Percentiles rank a stretch among this genome's conserved stretches.
Evolutionary conservation across 139 green algal species (phyloP).

Genomic region (Picochlorum sp.): DNA sequence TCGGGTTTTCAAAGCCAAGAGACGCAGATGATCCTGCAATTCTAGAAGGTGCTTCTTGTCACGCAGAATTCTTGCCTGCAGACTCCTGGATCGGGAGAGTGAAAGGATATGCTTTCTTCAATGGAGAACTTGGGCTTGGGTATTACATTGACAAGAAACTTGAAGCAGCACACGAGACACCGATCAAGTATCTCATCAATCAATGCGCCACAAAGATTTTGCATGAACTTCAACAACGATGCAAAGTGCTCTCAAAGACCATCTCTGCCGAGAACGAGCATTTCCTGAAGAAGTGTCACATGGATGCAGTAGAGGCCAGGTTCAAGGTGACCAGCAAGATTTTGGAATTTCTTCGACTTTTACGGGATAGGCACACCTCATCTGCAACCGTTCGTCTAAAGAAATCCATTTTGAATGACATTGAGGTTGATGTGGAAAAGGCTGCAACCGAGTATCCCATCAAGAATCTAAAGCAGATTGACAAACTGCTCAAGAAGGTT

Average conservation of each 20-base stretch:
- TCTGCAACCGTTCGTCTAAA: not conserved
- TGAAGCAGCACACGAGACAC: not conserved
- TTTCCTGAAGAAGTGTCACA: constrained; percentile 7
- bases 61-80: not conserved
- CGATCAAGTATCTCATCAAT: not conserved
- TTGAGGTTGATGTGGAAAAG: constrained; percentile 8
- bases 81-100: constrained; percentile 6
- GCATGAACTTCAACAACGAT: not conserved
- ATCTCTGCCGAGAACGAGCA: not conserved
- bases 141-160: not conserved
- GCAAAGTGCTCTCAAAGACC: not conserved
- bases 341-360: constrained; percentile 7
- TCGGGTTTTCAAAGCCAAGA: not conserved
- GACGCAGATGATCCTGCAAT: not conserved
- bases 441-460: not conserved
- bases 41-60: not conserved
- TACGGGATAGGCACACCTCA: constrained; percentile 4
- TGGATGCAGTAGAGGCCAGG: not conserved
- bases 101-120: constrained; percentile 8
- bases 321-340: constrained; percentile 1
- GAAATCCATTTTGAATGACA: not conserved
- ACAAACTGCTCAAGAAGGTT: not conserved
- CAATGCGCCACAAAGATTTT: not conserved
- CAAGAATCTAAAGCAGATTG: constrained; percentile 1
- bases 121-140: not conserved